Conservation (phyloP, 1,284 basidiomycete species). For the Ceratobasidium sp. region DNA sequence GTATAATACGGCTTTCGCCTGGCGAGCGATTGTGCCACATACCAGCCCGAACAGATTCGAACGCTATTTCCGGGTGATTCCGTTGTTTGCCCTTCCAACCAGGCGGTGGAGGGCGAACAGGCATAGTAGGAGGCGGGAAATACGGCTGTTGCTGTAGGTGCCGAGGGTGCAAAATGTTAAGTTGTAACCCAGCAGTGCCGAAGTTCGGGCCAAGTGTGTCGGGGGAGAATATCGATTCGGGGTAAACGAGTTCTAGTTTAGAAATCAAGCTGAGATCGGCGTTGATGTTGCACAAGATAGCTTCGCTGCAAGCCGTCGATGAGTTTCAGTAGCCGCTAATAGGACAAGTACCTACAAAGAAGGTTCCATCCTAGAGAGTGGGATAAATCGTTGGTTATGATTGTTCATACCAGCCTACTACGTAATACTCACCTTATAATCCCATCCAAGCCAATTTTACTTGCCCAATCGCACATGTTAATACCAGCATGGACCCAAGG, state of each 20-base stretch:
- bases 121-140: conserved; percentile 24
- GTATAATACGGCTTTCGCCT: conserved; percentile 59
- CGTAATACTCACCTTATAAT: conserved; percentile 57
- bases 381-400: neutral
- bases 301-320: conserved; percentile 59
- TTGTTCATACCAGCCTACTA: neutral
- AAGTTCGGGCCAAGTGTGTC: neutral
- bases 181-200: neutral
- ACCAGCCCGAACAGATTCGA: conserved; percentile 57
- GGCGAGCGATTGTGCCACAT: conserved; percentile 61
- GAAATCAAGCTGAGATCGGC: conserved; percentile 60
- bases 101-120: conserved; percentile 35
- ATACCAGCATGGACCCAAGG: conserved; percentile 57
- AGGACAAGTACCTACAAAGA: conserved; percentile 59
- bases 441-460: conserved; percentile 57
- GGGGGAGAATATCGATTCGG: neutral
- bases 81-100: conserved; percentile 47
- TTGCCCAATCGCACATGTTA: conserved; percentile 58
- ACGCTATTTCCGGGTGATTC: conserved; percentile 19
- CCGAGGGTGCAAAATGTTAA: neutral
- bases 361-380: conserved; percentile 61
- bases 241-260: conserved; percentile 47
- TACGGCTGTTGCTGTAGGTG: neutral
- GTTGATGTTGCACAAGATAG: conserved; percentile 66
- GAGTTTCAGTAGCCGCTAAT: neutral